Evolutionary conservation across 163 green algal species (phyloP).

Genomic region (Trebouxia gelatinosa): DNA sequence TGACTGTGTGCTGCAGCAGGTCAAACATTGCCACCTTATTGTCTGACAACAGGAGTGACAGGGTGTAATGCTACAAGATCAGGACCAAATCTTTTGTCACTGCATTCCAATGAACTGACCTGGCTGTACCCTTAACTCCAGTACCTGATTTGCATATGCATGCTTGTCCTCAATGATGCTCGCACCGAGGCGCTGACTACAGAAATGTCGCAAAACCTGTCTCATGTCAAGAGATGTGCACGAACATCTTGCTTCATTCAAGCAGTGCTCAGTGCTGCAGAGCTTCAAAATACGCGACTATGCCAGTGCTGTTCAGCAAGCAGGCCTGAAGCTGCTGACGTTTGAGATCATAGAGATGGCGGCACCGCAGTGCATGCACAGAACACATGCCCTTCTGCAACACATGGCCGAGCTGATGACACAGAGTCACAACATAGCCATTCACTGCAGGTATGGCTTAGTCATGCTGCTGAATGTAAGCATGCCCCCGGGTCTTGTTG

Average conservation of each 20-base stretch:
- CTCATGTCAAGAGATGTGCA: neutral
- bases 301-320: constrained; percentile 4
- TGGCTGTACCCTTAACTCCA: too few species aligned
- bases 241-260: neutral
- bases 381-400: constrained; percentile 30
- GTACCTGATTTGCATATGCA: too few species aligned
- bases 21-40: too few species aligned
- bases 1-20: too few species aligned
- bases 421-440: constrained; percentile 27
- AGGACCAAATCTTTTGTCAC: too few species aligned
- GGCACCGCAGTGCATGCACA: constrained; percentile 29
- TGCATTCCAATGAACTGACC: too few species aligned
- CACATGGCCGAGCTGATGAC: constrained; percentile 24
- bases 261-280: neutral
- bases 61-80: too few species aligned
- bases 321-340: constrained; percentile 32
- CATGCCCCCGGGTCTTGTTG: constrained; percentile 73
- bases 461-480: too few species aligned
- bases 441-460: constrained; percentile 30
- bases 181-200: too few species aligned
- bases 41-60: too few species aligned
- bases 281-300: constrained; percentile 47
- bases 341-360: constrained; percentile 58
- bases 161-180: too few species aligned
- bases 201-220: too few species aligned